These are phyloP conservation scores for Arabidopsis thaliana DNA, from an alignment of 345 rosid species.

Conservation along the genomic window TAIR10.1 NC_003071.7:9049001-9049500, in stretches of 20 bases:
- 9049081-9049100: constrained; percentile 61
- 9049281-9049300: constrained; percentile 32
- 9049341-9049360: neutral
- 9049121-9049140: constrained; percentile 49
- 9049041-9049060: constrained; percentile 67
- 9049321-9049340: constrained; percentile 31
- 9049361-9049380: neutral
- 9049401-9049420: neutral
- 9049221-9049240: constrained; percentile 39
- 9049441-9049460: neutral
- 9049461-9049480: constrained; percentile 37
- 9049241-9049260: constrained; percentile 44
- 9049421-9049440: constrained; percentile 10
- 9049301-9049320: constrained; percentile 21
- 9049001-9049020: constrained; percentile 35
- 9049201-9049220: constrained; percentile 59
- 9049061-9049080: constrained; percentile 60
- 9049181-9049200: constrained; percentile 74
- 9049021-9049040: constrained; percentile 69
- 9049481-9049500: neutral
- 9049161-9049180: constrained; percentile 61
- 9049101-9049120: constrained; percentile 56
- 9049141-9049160: constrained; percentile 58
- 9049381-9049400: constrained; percentile 10
- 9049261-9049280: constrained; percentile 38